Evolutionary conservation across 2,329 filamentous ascomycete genomes (phyloP).

Genomic region (Botrytis pseudocinerea): DNA sequence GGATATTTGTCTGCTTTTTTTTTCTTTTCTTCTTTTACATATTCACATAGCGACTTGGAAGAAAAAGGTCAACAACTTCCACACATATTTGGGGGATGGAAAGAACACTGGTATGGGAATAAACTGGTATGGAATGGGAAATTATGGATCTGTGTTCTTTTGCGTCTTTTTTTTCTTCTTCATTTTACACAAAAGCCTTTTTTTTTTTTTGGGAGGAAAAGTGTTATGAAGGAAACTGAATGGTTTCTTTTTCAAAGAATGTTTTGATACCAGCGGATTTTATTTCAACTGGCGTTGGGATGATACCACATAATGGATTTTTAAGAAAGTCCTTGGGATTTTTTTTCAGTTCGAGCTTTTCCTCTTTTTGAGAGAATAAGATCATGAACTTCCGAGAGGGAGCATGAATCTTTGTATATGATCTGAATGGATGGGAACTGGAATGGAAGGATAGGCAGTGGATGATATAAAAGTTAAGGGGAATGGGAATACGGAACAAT

Average conservation of each 20-base stretch:
- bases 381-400: background rate
- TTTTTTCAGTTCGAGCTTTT: background rate
- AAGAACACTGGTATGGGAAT: conserved; percentile 15
- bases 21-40: conserved; percentile 11
- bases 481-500: background rate
- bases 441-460: conserved; percentile 11
- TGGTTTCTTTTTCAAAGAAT: conserved; percentile 23
- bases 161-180: background rate
- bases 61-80: background rate
- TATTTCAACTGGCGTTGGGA: conserved; percentile 34
- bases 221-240: conserved; percentile 26
- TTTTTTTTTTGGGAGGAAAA: conserved; percentile 24
- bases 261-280: conserved; percentile 32
- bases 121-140: conserved; percentile 17
- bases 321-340: conserved; percentile 23
- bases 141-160: conserved; percentile 17
- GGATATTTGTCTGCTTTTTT: conserved; percentile 20
- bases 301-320: conserved; percentile 34
- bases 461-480: conserved; percentile 5
- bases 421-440: conserved; percentile 14
- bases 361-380: conserved; percentile 11
- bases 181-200: conserved; percentile 22
- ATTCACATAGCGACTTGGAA: conserved; percentile 19
- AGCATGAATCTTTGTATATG: conserved; percentile 19
- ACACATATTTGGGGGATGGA: conserved; percentile 13